phyloP scores from a whole-genome alignment of 768 basidiomycete species.

The Termitomyces bulborhizus region DNA sequence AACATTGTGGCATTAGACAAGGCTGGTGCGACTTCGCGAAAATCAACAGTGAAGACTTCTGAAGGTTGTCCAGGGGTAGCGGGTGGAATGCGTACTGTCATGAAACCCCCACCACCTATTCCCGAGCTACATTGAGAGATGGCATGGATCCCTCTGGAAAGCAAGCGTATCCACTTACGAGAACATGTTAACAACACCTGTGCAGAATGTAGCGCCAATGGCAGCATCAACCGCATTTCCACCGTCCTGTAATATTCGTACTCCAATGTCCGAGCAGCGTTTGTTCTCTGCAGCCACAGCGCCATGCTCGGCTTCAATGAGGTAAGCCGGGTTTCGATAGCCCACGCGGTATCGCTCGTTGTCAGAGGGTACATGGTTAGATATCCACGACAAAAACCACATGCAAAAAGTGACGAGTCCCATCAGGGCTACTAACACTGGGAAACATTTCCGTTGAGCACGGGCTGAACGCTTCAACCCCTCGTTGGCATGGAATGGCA shows the following conservation, averaged over 20 bases:
- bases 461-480: background rate
- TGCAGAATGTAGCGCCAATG: constrained; percentile 73
- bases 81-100: constrained; percentile 75
- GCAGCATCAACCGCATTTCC: constrained; percentile 92
- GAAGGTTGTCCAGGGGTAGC: constrained; percentile 33
- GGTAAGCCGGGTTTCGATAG: constrained; percentile 36
- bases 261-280: constrained; percentile 81
- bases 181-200: constrained; percentile 85
- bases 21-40: constrained; percentile 81
- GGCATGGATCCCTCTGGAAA: background rate
- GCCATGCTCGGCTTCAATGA: constrained; percentile 58
- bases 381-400: background rate
- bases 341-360: constrained; percentile 2
- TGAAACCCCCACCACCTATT: constrained; percentile 86
- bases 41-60: constrained; percentile 73
- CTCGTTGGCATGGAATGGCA: constrained; percentile 2
- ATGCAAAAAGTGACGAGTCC: constrained; percentile 1
- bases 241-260: constrained; percentile 68
- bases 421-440: background rate
- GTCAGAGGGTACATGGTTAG: background rate
- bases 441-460: constrained; percentile 3
- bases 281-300: constrained; percentile 90
- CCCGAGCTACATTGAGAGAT: constrained; percentile 45
- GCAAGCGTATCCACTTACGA: constrained; percentile 46
- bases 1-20: constrained; percentile 76